A percentile compares a stretch with the other conserved stretches of the same genome.
phyloP scores from a whole-genome alignment of 441 rosid species.

The Manihot esculenta region DNA sequence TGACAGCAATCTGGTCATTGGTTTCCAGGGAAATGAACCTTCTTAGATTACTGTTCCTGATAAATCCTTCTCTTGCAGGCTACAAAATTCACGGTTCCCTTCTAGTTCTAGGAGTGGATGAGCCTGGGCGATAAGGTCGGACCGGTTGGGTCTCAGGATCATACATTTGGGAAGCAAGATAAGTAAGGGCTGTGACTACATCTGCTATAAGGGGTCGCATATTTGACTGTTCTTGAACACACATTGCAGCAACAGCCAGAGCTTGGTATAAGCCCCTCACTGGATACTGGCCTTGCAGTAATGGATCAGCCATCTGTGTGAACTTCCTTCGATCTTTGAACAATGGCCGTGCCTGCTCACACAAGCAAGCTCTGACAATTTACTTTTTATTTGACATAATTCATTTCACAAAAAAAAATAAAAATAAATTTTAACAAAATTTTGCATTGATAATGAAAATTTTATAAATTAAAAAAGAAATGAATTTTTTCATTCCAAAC shows the following conservation, averaged over 20 bases:
- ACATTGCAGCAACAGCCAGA: slow-evolving; percentile 96
- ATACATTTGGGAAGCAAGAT: slow-evolving; percentile 71
- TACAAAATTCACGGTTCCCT: slow-evolving; percentile 34
- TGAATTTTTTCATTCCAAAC: no score
- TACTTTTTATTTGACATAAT: no score
- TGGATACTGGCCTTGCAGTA: slow-evolving; percentile 86
- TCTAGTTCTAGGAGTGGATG: slow-evolving; percentile 52
- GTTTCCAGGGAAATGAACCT: slow-evolving; percentile 19
- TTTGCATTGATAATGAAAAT: no score
- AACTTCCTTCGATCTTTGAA: slow-evolving; percentile 88
- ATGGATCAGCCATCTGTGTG: slow-evolving; percentile 85
- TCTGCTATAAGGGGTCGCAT: slow-evolving; percentile 90
- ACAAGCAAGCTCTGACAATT: neutral
- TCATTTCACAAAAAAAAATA: no score
- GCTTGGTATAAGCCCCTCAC: slow-evolving; percentile 89
- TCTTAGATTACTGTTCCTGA: slow-evolving; percentile 3
- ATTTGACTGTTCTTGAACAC: slow-evolving; percentile 91
- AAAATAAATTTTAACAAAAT: no score
- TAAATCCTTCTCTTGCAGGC: slow-evolving; percentile 7
- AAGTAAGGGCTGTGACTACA: slow-evolving; percentile 79
- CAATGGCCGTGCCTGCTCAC: slow-evolving; percentile 79
- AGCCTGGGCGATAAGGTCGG: slow-evolving; percentile 32
- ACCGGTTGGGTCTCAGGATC: slow-evolving; percentile 42
- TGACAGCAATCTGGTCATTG: neutral
- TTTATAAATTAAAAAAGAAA: no score